Conservation (phyloP, 768 basidiomycete genomes). For the Phanerochaete sordida region DNA sequence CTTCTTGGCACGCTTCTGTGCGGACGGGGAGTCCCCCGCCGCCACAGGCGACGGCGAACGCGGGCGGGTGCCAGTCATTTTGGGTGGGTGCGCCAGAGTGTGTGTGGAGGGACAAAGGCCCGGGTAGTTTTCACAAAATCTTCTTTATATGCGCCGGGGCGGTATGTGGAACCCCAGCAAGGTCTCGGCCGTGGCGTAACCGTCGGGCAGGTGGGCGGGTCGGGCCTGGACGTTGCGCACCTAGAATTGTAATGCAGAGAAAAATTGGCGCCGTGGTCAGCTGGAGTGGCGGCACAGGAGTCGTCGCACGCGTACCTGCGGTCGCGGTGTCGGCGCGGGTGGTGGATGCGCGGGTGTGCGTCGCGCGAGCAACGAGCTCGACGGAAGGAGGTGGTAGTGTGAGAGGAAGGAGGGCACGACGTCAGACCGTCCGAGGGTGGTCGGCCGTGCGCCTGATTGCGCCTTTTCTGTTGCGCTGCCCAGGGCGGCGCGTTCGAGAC, state of each 20-base stretch:
- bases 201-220: background rate
- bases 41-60: background rate
- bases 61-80: background rate
- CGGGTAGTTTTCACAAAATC: background rate
- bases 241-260: background rate
- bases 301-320: too few species aligned
- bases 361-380: too few species aligned
- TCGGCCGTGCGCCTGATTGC: background rate
- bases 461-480: background rate
- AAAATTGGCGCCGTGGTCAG: background rate
- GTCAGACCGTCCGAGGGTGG: too few species aligned
- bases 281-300: too few species aligned
- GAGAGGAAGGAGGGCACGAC: too few species aligned
- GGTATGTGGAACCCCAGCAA: background rate
- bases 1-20: background rate
- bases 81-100: background rate
- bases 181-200: background rate
- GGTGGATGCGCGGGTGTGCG: too few species aligned
- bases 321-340: too few species aligned
- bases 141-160: background rate
- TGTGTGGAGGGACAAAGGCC: too few species aligned
- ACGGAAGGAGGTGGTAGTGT: too few species aligned
- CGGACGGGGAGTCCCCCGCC: background rate
- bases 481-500: background rate
- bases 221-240: background rate